Evolutionary conservation across 768 basidiomycete genomes (phyloP).

Genomic region (Naganishia vishniacii): DNA sequence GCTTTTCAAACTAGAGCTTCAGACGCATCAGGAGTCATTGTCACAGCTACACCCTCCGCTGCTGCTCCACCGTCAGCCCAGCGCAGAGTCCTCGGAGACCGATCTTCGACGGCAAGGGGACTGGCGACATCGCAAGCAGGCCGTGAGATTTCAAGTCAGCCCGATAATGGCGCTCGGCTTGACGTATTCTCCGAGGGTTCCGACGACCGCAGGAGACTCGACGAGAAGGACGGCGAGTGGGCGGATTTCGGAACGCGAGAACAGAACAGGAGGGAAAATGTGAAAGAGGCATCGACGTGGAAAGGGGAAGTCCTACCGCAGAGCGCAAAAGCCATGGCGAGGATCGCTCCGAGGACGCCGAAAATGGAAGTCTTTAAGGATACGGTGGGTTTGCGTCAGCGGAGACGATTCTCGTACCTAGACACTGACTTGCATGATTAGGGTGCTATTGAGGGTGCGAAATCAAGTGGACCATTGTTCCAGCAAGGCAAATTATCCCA

Average conservation of each 20-base stretch:
- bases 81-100: slow-evolving; percentile 4
- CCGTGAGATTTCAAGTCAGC: slow-evolving; percentile 7
- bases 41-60: slow-evolving; percentile 9
- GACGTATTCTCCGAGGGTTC: slow-evolving; percentile 46
- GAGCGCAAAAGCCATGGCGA: slow-evolving; percentile 33
- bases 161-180: slow-evolving; percentile 44
- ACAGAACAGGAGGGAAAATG: slow-evolving; percentile 51
- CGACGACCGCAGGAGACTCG: slow-evolving; percentile 22
- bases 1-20: slow-evolving; percentile 57
- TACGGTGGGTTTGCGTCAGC: slow-evolving; percentile 45
- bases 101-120: neutral
- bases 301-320: slow-evolving; percentile 51
- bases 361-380: slow-evolving; percentile 53
- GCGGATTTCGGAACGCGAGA: slow-evolving; percentile 52
- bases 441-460: neutral
- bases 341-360: slow-evolving; percentile 45
- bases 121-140: neutral
- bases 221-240: slow-evolving; percentile 46
- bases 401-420: neutral
- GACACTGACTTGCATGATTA: neutral
- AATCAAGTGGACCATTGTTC: slow-evolving; percentile 42
- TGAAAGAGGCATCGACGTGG: slow-evolving; percentile 49
- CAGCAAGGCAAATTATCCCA: slow-evolving; percentile 35
- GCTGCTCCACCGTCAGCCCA: slow-evolving; percentile 1
- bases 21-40: slow-evolving; percentile 4